These are phyloP conservation scores for Solanum etuberosum DNA, from an alignment of 257 asterid species.

Conservation along the genomic window DNA sequence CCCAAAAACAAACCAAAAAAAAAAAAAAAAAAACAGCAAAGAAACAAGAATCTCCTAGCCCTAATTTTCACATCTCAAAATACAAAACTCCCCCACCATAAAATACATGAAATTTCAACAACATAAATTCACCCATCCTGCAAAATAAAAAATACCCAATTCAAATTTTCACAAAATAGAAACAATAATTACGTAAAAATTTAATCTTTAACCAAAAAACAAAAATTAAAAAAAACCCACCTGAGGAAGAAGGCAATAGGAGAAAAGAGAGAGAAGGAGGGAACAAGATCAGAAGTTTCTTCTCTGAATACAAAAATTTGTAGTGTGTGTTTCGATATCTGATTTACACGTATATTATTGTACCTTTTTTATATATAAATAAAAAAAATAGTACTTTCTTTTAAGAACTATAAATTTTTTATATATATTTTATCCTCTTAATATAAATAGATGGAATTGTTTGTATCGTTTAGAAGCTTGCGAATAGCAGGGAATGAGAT, in stretches of 20 bases:
- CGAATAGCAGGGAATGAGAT: neutral
- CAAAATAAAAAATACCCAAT: neutral
- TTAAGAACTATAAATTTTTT: neutral
- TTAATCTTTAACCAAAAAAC: neutral
- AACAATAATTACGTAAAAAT: neutral
- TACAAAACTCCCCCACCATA: neutral
- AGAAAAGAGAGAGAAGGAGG: neutral
- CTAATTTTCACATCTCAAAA: conserved; percentile 4
- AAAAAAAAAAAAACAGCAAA: neutral
- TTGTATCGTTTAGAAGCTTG: neutral
- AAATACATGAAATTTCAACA: neutral
- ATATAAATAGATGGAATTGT: neutral
- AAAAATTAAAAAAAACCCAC: neutral
- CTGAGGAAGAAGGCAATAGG: neutral
- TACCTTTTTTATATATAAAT: neutral
- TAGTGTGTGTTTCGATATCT: conserved; percentile 1
- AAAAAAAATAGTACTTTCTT: neutral
- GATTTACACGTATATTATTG: neutral
- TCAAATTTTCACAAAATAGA: neutral
- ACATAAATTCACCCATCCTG: neutral
- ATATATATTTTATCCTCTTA: neutral
- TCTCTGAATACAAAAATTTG: conserved; percentile 1
- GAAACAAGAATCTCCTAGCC: neutral
- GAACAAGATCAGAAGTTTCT: conserved; percentile 31
- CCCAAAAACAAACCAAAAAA: neutral